Evolutionary conservation across 306 rosid genomes (phyloP).

Genomic region (Fagus crenata): DNA sequence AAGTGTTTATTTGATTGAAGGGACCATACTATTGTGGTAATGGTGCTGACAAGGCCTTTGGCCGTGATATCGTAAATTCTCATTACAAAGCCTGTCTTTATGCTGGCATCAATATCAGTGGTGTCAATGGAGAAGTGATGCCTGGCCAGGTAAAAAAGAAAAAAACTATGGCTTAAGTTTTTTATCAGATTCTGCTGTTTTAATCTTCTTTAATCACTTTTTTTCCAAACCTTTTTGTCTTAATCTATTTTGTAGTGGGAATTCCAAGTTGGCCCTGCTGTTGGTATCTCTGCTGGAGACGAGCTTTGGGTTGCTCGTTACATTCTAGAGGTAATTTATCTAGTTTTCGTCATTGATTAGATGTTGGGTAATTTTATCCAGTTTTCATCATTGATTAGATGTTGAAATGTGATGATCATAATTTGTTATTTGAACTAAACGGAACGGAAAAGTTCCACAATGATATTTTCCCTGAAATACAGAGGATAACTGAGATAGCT

Average conservation of each 20-base stretch:
- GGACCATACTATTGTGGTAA: conserved; percentile 68
- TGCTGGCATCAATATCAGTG: conserved; percentile 69
- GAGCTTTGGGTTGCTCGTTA: conserved; percentile 62
- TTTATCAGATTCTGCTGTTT: not conserved
- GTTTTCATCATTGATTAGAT: not conserved
- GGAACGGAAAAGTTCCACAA: not conserved
- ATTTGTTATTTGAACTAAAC: not conserved
- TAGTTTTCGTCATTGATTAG: not conserved
- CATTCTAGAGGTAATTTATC: conserved; percentile 46
- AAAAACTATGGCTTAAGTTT: not conserved
- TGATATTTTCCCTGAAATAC: conserved; percentile 5
- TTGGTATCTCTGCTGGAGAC: conserved; percentile 58
- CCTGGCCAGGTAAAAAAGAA: conserved; percentile 56
- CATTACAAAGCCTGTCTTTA: conserved; percentile 69
- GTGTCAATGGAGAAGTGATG: conserved; percentile 77
- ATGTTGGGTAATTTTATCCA: conserved; percentile 24
- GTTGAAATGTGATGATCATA: not conserved
- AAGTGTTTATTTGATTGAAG: conserved; percentile 19
- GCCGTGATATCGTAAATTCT: conserved; percentile 68
- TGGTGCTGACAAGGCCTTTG: conserved; percentile 72
- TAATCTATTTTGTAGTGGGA: conserved; percentile 44
- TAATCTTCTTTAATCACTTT: not conserved
- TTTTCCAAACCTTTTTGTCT: not conserved
- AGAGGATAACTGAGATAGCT: conserved; percentile 59
- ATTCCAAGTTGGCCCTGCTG: conserved; percentile 61